Percentiles rank a stretch among this genome's conserved stretches.
Conservation (phyloP, 83 land plant genomes). For the Thuja plicata region DNA sequence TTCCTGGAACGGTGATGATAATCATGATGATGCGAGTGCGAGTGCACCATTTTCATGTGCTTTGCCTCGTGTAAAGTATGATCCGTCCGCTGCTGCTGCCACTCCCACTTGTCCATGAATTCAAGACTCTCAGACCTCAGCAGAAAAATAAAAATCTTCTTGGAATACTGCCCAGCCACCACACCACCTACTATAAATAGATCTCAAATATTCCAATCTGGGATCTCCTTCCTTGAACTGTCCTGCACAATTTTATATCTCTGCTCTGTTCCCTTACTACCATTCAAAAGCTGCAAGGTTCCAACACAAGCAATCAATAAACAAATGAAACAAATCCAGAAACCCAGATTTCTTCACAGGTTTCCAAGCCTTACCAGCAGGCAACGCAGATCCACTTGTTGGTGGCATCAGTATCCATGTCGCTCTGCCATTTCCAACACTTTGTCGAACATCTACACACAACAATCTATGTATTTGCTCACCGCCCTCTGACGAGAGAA, state of each 20-base stretch:
- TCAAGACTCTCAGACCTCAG: background rate
- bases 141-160: background rate
- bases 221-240: background rate
- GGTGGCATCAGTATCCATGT: conserved; percentile 1
- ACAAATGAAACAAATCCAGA: conserved; percentile 2
- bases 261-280: background rate
- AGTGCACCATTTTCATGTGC: conserved; percentile 5
- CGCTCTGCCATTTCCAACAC: background rate
- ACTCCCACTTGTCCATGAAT: background rate
- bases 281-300: conserved; percentile 10
- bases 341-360: background rate
- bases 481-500: background rate
- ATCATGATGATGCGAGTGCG: background rate
- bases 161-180: background rate
- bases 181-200: background rate
- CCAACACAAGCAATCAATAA: conserved; percentile 10
- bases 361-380: background rate
- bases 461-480: background rate
- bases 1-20: conserved; percentile 5
- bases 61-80: conserved; percentile 1
- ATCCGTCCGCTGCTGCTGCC: background rate
- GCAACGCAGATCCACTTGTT: background rate
- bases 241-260: background rate
- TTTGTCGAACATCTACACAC: background rate
- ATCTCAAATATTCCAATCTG: background rate